Percentiles rank a stretch among this genome's conserved stretches.
phyloP scores from a whole-genome alignment of 2,329 filamentous ascomycete genomes.

The Pestalotiopsis sp. region DNA sequence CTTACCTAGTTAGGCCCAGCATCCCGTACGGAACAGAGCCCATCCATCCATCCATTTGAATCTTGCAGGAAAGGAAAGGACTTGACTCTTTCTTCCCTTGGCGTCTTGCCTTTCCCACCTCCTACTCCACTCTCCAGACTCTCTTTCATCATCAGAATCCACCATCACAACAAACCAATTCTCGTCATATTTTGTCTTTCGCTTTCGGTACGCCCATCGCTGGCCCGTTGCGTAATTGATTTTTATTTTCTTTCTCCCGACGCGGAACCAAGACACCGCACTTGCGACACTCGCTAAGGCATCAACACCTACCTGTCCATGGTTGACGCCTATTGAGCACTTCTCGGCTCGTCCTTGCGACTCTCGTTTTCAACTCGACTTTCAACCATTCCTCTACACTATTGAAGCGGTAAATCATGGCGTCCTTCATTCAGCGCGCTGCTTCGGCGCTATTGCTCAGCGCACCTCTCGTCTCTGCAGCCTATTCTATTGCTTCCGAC shows the following conservation, averaged over 20 bases:
- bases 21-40: not conserved
- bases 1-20: not conserved
- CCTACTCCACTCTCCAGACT: not conserved
- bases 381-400: not conserved
- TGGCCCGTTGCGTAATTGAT: not conserved
- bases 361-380: not conserved
- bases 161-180: not conserved
- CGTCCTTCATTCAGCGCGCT: conserved; percentile 13
- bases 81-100: not conserved
- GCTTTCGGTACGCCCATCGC: not conserved
- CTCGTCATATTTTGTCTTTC: not conserved
- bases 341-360: not conserved
- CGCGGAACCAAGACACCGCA: not conserved
- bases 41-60: not conserved
- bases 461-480: conserved; percentile 13
- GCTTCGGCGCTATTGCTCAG: conserved; percentile 13
- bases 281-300: not conserved
- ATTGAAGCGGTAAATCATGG: conserved; percentile 4
- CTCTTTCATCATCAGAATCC: not conserved
- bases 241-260: not conserved
- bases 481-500: conserved; percentile 16
- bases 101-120: not conserved
- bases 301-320: not conserved
- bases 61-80: not conserved
- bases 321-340: not conserved